Conservation (phyloP, 495 filamentous ascomycete species). For the Daldinia bambusicola region DNA sequence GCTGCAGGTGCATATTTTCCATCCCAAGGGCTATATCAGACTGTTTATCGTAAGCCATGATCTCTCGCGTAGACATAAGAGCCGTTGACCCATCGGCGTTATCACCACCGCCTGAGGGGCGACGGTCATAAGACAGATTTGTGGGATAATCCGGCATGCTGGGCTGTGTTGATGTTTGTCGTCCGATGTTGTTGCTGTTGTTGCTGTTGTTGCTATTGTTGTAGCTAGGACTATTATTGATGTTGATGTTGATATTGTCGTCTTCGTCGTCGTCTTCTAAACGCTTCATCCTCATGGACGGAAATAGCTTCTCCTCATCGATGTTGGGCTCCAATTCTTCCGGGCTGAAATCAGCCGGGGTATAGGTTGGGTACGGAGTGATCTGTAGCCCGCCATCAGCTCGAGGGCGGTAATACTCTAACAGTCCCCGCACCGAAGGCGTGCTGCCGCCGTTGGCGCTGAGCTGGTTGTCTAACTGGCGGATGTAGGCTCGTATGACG, state of each 20-base stretch:
- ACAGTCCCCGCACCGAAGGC: constrained; percentile 55
- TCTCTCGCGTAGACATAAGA: constrained; percentile 58
- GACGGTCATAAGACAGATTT: constrained; percentile 50
- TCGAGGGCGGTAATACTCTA: constrained; percentile 45
- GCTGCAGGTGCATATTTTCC: constrained; percentile 47
- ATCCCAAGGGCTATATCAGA: constrained; percentile 47
- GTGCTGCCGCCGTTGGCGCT: constrained; percentile 48
- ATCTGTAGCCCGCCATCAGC: constrained; percentile 22
- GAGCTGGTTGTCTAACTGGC: constrained; percentile 59
- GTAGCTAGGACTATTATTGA: no score
- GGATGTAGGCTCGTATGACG: constrained; percentile 64
- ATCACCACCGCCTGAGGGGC: constrained; percentile 48
- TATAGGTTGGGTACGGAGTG: constrained; percentile 39
- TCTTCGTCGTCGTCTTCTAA: constrained; percentile 44
- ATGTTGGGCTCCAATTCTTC: constrained; percentile 43
- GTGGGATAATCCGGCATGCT: constrained; percentile 38
- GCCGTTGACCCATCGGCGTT: constrained; percentile 47
- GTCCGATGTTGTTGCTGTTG: constrained; percentile 15
- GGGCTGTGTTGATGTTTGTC: constrained; percentile 26
- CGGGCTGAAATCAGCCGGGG: constrained; percentile 38
- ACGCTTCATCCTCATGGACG: constrained; percentile 52
- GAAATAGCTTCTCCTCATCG: constrained; percentile 56
- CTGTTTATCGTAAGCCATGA: constrained; percentile 54
- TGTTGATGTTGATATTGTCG: neutral
- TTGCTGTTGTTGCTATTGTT: neutral